Base-by-base conservation (phyloP, 78 protist species). In the Polysphondylium violaceum region DNA sequence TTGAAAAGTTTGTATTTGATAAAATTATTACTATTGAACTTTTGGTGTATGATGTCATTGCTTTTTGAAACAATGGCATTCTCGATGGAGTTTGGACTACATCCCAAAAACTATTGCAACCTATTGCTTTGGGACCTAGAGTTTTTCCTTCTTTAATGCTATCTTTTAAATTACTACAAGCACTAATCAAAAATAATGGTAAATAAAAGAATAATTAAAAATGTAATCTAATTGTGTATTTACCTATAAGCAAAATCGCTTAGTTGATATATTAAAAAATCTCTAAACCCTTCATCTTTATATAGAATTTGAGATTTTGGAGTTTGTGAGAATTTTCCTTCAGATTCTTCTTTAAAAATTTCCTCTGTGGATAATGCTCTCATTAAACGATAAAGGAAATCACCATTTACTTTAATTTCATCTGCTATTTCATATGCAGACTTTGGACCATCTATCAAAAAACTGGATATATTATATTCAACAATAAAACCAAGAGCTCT, bases 331-430 rank as follows among this genome's bases (percentile, higher is more conserved):
- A n/a, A n/a, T n/a, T n/a, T n/a, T n/a, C n/a, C 23, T 19, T 58
- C 44, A 36, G n/a, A n/a, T n/a, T 56, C 86, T 25, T 76, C 74
- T 14, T 23, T 31, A 29, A 78, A 56, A 8, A 78, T 64, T 5
- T 55, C 75, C 4, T 50, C 31, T 7, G 76, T 56, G 7, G 74
- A 23, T 11, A 78, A 21, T 0, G 88, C 40, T 50, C 75, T 61
- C 60, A 78, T 9, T 8, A 78, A 23, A 41, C 75, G 0, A 25
- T 65, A 78, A 1, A 64, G 25, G 23, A 16, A 23, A 3, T 78
- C 88, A 5, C 25, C 23, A 51, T 78, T 19, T 0, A 31, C 11
- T 2, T 36, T 36, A 27, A 47, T n/a, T 0, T 17, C 14, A 7
- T 60, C 16, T 1, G 88, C 72, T 17, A 78, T 1, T 19, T 65